These are phyloP conservation scores for Neurospora pannonica DNA, from an alignment of 495 filamentous ascomycete genomes.

Conservation along the genomic window DNA sequence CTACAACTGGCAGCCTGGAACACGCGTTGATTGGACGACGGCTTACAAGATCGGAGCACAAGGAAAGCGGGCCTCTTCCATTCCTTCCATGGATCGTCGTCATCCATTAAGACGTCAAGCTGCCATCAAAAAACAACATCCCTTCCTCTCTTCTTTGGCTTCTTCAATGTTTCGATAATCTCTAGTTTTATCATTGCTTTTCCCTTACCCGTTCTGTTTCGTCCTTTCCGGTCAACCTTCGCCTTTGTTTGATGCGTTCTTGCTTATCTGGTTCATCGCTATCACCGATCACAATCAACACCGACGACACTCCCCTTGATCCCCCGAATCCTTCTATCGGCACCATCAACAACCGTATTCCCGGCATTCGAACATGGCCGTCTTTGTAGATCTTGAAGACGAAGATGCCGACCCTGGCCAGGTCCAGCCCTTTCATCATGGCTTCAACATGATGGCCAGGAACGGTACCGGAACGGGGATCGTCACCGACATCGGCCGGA, in stretches of 20 bases:
- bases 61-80: neutral
- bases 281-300: neutral
- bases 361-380: slow-evolving; percentile 39
- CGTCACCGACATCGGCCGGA: neutral
- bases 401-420: slow-evolving; percentile 40
- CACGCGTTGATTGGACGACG: neutral
- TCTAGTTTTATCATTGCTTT: neutral
- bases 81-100: neutral
- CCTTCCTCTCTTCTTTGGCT: neutral
- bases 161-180: neutral
- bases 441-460: neutral
- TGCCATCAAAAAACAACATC: slow-evolving; percentile 6
- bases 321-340: neutral
- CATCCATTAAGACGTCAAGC: slow-evolving; percentile 1
- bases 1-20: neutral
- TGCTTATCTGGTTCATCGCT: neutral
- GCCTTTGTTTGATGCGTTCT: neutral
- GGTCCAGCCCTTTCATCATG: slow-evolving; percentile 10
- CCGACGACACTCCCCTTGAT: neutral
- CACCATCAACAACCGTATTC: neutral
- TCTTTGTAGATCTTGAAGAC: slow-evolving; percentile 55
- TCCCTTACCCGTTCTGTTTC: neutral
- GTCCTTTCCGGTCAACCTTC: neutral
- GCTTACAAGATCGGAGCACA: neutral
- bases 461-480: neutral